phyloP scores from a whole-genome alignment of 1,284 basidiomycete genomes.

The Inonotus hispidus region DNA sequence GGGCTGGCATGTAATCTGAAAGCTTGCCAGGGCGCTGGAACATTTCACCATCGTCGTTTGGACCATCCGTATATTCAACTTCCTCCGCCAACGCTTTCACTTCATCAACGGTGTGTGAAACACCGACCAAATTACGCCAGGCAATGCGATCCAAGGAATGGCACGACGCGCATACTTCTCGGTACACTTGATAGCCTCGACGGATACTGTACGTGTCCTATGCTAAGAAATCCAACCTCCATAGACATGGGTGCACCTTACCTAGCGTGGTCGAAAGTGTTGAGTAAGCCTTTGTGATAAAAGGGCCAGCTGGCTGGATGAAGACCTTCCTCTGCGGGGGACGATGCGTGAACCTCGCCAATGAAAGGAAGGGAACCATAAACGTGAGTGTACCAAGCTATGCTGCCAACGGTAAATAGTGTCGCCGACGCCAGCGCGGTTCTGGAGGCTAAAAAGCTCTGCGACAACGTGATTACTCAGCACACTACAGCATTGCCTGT shows the following conservation, averaged over 20 bases:
- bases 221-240: slow-evolving; percentile 11
- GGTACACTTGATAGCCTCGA: slow-evolving; percentile 98
- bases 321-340: slow-evolving; percentile 89
- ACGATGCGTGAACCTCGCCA: slow-evolving; percentile 85
- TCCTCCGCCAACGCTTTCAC: slow-evolving; percentile 92
- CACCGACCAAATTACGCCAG: slow-evolving; percentile 99
- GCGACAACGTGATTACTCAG: slow-evolving; percentile 17
- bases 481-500: neutral
- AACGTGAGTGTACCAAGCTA: slow-evolving; percentile 95
- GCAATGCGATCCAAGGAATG: slow-evolving; percentile 99
- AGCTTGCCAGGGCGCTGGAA: slow-evolving; percentile 97
- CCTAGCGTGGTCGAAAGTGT: slow-evolving; percentile 95
- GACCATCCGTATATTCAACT: slow-evolving; percentile 95
- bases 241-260: slow-evolving; percentile 28
- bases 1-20: slow-evolving; percentile 92
- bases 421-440: slow-evolving; percentile 76
- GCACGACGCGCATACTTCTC: slow-evolving; percentile 98
- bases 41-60: slow-evolving; percentile 95
- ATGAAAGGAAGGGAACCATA: slow-evolving; percentile 87
- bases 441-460: slow-evolving; percentile 63
- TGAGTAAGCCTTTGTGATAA: slow-evolving; percentile 83
- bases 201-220: slow-evolving; percentile 65
- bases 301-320: slow-evolving; percentile 89
- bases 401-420: slow-evolving; percentile 77
- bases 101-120: slow-evolving; percentile 95